Percentiles rank a stretch among this genome's conserved stretches.
Conservation (phyloP, 1,284 basidiomycete species). For the Waitea zeae region DNA sequence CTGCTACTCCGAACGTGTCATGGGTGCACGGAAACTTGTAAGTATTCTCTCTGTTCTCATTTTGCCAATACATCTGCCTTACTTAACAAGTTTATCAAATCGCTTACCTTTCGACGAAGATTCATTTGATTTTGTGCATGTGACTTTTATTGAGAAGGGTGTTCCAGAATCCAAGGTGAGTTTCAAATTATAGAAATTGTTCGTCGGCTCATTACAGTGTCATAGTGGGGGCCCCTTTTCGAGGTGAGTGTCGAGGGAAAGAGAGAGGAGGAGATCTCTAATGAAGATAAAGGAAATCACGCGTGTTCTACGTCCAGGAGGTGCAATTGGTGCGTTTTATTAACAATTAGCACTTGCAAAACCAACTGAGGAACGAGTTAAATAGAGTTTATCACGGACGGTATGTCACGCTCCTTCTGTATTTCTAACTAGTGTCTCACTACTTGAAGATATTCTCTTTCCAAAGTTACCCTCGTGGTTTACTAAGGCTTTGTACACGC, state of each 20-base stretch:
- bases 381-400: slow-evolving; percentile 57
- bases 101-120: slow-evolving; percentile 64
- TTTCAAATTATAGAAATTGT: slow-evolving; percentile 1
- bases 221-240: slow-evolving; percentile 49
- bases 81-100: slow-evolving; percentile 35
- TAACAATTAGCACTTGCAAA: background rate
- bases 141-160: slow-evolving; percentile 41
- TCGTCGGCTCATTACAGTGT: slow-evolving; percentile 4
- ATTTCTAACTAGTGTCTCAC: background rate
- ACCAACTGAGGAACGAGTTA: background rate
- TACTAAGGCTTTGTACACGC: slow-evolving; percentile 35
- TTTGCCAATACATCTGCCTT: slow-evolving; percentile 2
- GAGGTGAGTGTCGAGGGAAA: slow-evolving; percentile 25
- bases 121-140: slow-evolving; percentile 62
- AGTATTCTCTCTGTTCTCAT: slow-evolving; percentile 11
- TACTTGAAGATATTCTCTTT: slow-evolving; percentile 39
- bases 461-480: slow-evolving; percentile 49
- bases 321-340: slow-evolving; percentile 17
- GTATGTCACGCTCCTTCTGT: slow-evolving; percentile 15
- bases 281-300: slow-evolving; percentile 37
- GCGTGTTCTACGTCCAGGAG: slow-evolving; percentile 47
- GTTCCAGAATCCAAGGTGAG: slow-evolving; percentile 59
- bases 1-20: slow-evolving; percentile 33
- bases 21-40: slow-evolving; percentile 68
- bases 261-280: slow-evolving; percentile 1